Base-by-base conservation (phyloP, 306 rosid species). In the Prunus mume region DNA sequence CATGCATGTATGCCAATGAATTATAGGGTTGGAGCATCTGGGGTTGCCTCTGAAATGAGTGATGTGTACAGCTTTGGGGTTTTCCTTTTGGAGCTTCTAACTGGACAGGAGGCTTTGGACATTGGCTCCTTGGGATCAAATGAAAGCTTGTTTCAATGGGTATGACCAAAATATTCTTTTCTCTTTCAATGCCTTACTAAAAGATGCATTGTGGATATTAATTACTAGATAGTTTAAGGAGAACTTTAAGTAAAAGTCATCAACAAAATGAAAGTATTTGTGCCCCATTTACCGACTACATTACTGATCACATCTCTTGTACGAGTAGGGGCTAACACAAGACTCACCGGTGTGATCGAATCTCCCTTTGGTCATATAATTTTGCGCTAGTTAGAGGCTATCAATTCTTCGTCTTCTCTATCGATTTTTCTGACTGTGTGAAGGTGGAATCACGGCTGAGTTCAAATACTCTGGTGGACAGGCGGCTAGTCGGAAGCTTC, bases 1-100 rank as follows among this genome's bases (percentile, higher is more conserved):
- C 24, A 32, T 62, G 56, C 2, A 38, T 38, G 10, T 58, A 41
- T 73, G 69, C 56, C 51, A 52, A 62, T 22, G 47, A 25, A 68
- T 46, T 52, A 22, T 72, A 85, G 89, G 82, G 74, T 66, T 64
- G 79, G 78, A 73, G 54, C 57, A 24, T 63, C 75, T 6, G 76
- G 73, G 51, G 51, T 64, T 15, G 46, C 65, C 51, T 63, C 89
- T 2, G 84, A 76, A 76, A 34, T 43, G 68, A 79, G 86, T 47
- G 88, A 85, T 43, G 89, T 82, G 28, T 82, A 85, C 84, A 80
- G 83, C 86, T 85, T 85, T 51, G 89, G 89, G 30, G 84, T 80
- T 24, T 85, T 85, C 72, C 83, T 83, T 45, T 75, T 85, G 71
- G 89, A 85, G 76, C 81, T 85, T 74, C 76, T 79, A 41, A 85